Evolutionary conservation across 768 basidiomycete genomes (phyloP).

Genomic region (Gyrodon lividus): DNA sequence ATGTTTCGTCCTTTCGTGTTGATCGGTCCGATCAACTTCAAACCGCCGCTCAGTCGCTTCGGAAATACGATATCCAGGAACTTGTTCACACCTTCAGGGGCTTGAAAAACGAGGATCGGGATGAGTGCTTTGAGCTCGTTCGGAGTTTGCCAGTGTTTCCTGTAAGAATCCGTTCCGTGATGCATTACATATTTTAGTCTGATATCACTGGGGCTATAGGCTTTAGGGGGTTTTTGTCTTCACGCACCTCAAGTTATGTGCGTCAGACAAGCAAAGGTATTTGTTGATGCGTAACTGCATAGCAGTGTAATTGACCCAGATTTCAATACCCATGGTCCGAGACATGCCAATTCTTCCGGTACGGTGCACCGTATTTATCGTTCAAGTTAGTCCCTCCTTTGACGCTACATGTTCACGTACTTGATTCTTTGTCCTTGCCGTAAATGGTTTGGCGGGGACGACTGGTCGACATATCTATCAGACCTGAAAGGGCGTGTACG

Average conservation of each 20-base stretch:
- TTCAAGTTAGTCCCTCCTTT: background rate
- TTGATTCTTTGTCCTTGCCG: constrained; percentile 15
- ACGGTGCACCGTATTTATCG: background rate
- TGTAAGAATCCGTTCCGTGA: constrained; percentile 6
- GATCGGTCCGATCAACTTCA: constrained; percentile 25
- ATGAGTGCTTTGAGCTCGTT: constrained; percentile 16
- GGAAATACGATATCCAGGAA: constrained; percentile 20
- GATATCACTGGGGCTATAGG: constrained; percentile 11
- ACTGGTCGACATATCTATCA: constrained; percentile 7
- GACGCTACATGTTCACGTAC: constrained; percentile 22
- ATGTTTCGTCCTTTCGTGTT: constrained; percentile 22
- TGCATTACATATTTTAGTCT: background rate
- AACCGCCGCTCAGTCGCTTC: constrained; percentile 17
- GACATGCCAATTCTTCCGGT: constrained; percentile 26
- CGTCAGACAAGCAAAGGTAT: constrained; percentile 15
- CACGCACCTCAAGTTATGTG: constrained; percentile 26
- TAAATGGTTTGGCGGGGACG: constrained; percentile 6
- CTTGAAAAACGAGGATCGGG: constrained; percentile 13
- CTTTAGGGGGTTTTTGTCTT: constrained; percentile 24
- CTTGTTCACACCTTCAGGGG: constrained; percentile 17
- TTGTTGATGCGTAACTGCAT: background rate
- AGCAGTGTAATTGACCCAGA: background rate
- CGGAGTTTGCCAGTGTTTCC: constrained; percentile 21
- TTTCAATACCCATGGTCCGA: constrained; percentile 3
- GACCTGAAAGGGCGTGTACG: constrained; percentile 10